Conservation (phyloP, 2,329 filamentous ascomycete species). For the Xylaria sp. region DNA sequence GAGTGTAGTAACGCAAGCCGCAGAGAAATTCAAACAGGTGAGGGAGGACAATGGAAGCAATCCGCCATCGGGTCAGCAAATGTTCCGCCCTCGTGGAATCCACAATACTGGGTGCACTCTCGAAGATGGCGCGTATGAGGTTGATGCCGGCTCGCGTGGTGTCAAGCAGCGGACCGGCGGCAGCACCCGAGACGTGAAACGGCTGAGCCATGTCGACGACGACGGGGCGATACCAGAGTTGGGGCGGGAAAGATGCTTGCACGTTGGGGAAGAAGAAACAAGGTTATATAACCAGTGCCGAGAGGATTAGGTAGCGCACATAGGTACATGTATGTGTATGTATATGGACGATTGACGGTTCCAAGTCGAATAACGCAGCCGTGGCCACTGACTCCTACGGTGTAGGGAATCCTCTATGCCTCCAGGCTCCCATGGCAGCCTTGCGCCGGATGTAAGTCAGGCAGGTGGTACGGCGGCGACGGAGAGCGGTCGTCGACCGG, state of each 20-base stretch:
- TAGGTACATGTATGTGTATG: too few relatives aligned
- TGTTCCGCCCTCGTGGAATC: not conserved
- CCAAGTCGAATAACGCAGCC: not conserved
- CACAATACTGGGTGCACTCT: not conserved
- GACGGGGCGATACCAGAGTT: not conserved
- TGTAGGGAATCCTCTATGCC: not conserved
- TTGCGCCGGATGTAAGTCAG: not conserved
- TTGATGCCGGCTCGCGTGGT: not conserved
- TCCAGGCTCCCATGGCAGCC: not conserved
- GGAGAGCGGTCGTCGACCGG: too few relatives aligned
- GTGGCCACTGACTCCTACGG: not conserved
- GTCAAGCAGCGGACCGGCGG: constrained; percentile 1
- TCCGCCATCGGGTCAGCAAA: not conserved
- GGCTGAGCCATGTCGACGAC: constrained; percentile 13
- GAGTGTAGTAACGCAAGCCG: constrained; percentile 2
- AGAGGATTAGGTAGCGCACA: not conserved
- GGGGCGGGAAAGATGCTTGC: too few relatives aligned
- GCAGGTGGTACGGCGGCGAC: too few relatives aligned
- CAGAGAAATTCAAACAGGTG: not conserved
- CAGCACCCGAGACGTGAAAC: constrained; percentile 15
- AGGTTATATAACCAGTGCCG: not conserved
- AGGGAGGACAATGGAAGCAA: not conserved
- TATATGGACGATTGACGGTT: too few relatives aligned
- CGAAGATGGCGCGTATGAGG: constrained; percentile 2
- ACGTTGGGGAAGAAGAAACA: too few relatives aligned